Evolutionary conservation across 495 filamentous ascomycete genomes (phyloP).

Genomic region (Penicillium crystallinum): DNA sequence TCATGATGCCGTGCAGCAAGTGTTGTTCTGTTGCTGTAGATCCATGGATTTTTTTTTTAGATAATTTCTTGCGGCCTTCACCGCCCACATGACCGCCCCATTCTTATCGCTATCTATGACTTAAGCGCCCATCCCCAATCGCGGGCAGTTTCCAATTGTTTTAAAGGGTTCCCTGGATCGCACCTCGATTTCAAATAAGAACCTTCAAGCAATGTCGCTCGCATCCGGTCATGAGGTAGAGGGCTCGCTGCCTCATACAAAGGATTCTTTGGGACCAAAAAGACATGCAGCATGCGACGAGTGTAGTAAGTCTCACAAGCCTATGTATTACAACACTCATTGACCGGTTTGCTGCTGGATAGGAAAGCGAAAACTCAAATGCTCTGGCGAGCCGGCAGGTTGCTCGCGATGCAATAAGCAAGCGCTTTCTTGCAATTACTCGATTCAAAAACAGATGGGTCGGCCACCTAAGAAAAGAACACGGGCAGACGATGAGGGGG

Average conservation of each 20-base stretch:
- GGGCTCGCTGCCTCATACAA: neutral
- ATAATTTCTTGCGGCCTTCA: conserved; percentile 27
- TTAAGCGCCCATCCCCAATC: neutral
- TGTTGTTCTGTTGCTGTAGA: conserved; percentile 8
- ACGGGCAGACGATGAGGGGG: conserved; percentile 28
- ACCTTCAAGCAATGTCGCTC: neutral
- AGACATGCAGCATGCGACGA: conserved; percentile 42
- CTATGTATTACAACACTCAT: neutral
- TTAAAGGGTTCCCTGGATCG: neutral
- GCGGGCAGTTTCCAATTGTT: neutral
- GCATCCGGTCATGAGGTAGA: conserved; percentile 1
- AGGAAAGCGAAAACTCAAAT: conserved; percentile 48
- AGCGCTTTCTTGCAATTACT: conserved; percentile 39
- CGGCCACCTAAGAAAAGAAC: conserved; percentile 42
- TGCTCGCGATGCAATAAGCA: conserved; percentile 42
- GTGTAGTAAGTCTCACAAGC: conserved; percentile 28
- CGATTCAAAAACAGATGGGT: conserved; percentile 46
- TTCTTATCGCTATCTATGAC: conserved; percentile 26
- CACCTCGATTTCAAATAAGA: neutral
- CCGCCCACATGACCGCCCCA: conserved; percentile 45
- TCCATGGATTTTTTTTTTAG: conserved; percentile 32
- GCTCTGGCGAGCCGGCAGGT: conserved; percentile 40
- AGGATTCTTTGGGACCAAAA: conserved; percentile 18
- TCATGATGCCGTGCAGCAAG: conserved; percentile 25
- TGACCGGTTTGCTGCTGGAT: conserved; percentile 11